Evolutionary conservation across 805 yeast genomes (phyloP), one percentile per base, ranked within the genome.

Genomic region (Teunomyces aglyptinius): DNA sequence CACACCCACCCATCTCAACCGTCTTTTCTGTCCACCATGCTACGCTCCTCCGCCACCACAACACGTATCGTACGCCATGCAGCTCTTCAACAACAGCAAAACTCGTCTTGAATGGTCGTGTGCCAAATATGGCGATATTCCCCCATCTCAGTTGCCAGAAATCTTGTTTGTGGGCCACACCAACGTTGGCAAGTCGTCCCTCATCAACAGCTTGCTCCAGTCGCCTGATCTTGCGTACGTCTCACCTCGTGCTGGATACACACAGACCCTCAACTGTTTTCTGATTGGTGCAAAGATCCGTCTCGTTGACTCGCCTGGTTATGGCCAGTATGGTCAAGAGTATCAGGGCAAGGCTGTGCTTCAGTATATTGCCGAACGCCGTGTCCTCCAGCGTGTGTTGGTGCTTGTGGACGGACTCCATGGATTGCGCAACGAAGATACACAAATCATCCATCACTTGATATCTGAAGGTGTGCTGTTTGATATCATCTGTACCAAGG

Each of bases 261-360:
- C 85, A 3, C 76, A 77, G 43, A 77, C 92, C 3, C 66, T 90
- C 58, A 87, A 86, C 58, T 82, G 88, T 52, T 90, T 76, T 65
- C 85, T 82, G 48, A 65, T 86, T 10, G 86, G 86, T 3, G 78
- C 79, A 41, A 69, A 75, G 46, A 69, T 91, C 38, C 70, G 89
- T 49, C 56, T 91, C 3, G 79, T 89, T 2, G 98, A 91, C 60
- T 78, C 89, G 19, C 98, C 98, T 0, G 98, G 98, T 0, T 91
- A 91, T 61, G 98, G 98, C 2, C 75, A 67, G 33, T 80, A 76
- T 50, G 90, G 95, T 13, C 76, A 75, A 12, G 59, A 57, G 6
- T 66, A 71, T 53, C 96, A 91, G 60, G 97, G 97, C 1, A 67
- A 77, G 34, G 73, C 83, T 24, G 85, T 86, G 1, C 58, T 81